These are phyloP conservation scores for Centrapalus pauciflorus DNA, from an alignment of 129 eudicot species.

Conservation along the genomic window DNA sequence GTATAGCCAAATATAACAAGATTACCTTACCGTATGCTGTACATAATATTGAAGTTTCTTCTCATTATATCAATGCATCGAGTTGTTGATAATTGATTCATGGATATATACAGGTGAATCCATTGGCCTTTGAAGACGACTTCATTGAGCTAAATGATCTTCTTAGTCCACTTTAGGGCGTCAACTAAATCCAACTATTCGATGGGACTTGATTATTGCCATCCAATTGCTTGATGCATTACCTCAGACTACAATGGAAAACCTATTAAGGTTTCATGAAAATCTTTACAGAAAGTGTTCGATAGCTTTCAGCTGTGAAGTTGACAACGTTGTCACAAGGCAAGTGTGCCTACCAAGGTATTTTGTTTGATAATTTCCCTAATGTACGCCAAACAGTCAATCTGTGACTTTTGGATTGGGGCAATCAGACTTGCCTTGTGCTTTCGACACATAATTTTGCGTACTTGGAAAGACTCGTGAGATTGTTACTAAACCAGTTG, in stretches of 20 bases:
- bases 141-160: slow-evolving; percentile 56
- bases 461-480: slow-evolving; percentile 14
- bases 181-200: slow-evolving; percentile 21
- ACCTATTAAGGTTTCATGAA: slow-evolving; percentile 16
- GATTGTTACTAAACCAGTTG: slow-evolving; percentile 2
- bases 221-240: slow-evolving; percentile 13
- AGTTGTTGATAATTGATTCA: background rate
- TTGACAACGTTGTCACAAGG: slow-evolving; percentile 22
- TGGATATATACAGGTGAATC: slow-evolving; percentile 23
- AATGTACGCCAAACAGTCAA: slow-evolving; percentile 7
- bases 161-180: slow-evolving; percentile 36
- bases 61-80: background rate
- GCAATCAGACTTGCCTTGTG: slow-evolving; percentile 28
- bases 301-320: slow-evolving; percentile 21
- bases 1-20: background rate
- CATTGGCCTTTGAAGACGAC: slow-evolving; percentile 42
- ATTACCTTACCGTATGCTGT: background rate
- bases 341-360: slow-evolving; percentile 28
- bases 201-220: slow-evolving; percentile 10
- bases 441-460: slow-evolving; percentile 16
- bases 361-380: background rate
- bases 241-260: slow-evolving; percentile 12
- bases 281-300: background rate
- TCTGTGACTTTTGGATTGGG: slow-evolving; percentile 3
- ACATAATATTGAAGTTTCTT: background rate